phyloP scores from a whole-genome alignment of 768 basidiomycete genomes.

The Kondoa subrosea region DNA sequence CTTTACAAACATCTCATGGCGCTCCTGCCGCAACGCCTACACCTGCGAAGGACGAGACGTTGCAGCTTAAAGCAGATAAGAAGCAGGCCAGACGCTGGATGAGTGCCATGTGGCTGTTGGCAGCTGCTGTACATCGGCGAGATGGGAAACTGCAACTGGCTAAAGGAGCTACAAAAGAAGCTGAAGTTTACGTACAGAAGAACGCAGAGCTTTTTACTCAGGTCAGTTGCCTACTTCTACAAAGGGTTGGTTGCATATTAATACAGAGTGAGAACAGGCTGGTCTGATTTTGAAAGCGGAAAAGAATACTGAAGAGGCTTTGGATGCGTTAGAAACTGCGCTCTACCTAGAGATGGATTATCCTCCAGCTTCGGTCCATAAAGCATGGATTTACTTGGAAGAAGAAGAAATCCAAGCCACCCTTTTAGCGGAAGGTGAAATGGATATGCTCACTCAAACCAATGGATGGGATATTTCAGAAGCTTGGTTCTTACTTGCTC shows the following conservation, averaged over 20 bases:
- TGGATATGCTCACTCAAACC: conserved; percentile 54
- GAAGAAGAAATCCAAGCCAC: conserved; percentile 33
- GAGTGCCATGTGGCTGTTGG: no score
- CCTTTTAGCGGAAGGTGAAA: conserved; percentile 48
- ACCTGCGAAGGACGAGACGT: no score
- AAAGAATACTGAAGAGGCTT: conserved; percentile 41
- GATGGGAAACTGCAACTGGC: no score
- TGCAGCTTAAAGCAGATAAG: no score
- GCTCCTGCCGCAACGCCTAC: no score
- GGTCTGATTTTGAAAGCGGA: conserved; percentile 39
- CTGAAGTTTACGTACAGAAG: conserved; percentile 91
- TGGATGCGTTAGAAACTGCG: conserved; percentile 67
- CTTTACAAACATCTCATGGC: no score
- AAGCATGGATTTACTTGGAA: conserved; percentile 55
- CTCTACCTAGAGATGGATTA: conserved; percentile 71
- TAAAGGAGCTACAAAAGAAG: no score
- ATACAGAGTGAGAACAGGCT: no score
- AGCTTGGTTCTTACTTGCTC: conserved; percentile 83
- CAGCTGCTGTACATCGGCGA: no score
- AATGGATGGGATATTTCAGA: conserved; percentile 78
- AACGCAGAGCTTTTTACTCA: neutral
- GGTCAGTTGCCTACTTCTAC: neutral
- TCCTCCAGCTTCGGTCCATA: conserved; percentile 57
- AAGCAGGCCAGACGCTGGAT: no score
- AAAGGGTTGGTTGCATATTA: no score